Percentiles rank a stretch among this genome's conserved stretches.
phyloP scores from a whole-genome alignment of 208 protist species.

The Leishmania aethiopica region DNA sequence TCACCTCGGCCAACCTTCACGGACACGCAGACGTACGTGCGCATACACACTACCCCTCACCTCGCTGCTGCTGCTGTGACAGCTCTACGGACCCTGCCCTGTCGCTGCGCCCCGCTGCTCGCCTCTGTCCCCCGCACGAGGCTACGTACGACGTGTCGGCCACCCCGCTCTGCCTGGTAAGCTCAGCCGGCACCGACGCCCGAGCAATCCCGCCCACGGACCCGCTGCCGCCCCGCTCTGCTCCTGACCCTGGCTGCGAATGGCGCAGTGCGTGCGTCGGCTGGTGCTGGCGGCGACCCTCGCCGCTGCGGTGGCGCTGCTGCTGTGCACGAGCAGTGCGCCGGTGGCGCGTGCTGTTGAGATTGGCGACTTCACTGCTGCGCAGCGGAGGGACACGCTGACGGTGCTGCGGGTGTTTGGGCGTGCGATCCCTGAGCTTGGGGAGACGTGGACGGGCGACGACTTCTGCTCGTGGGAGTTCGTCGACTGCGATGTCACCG shows the following conservation, averaged over 20 bases:
- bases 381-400: conserved; percentile 4
- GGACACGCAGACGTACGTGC: background rate
- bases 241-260: too few relatives aligned
- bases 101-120: background rate
- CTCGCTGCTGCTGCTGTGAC: background rate
- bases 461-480: conserved; percentile 9
- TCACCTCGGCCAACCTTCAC: background rate
- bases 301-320: too few relatives aligned
- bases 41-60: background rate
- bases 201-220: too few relatives aligned
- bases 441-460: background rate
- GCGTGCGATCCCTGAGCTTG: conserved; percentile 3
- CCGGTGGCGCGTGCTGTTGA: too few relatives aligned
- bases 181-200: too few relatives aligned
- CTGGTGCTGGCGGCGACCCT: too few relatives aligned
- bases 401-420: conserved; percentile 11
- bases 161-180: background rate
- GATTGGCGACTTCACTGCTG: background rate
- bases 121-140: background rate
- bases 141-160: too few relatives aligned
- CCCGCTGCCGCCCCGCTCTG: too few relatives aligned
- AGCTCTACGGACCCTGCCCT: background rate
- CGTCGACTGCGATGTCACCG: background rate
- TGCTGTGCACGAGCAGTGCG: too few relatives aligned
- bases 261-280: too few relatives aligned